Base-by-base conservation (phyloP, 176 grass and related monocot species). In the Musa beccarii region DNA sequence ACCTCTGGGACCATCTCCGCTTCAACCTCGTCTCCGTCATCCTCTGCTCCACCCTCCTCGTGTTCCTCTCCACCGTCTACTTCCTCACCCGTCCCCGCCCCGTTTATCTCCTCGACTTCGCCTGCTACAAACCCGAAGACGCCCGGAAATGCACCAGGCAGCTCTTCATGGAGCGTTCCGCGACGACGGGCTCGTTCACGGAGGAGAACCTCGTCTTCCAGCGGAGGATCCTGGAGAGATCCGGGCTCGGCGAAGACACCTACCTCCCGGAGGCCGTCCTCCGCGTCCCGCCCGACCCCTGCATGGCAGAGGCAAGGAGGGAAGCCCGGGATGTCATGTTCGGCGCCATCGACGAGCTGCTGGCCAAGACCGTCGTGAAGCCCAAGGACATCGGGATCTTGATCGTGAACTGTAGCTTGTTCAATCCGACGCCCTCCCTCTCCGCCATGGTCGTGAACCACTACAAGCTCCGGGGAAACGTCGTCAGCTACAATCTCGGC, bases 341-440 rank as follows among this genome's bases (percentile, higher is more conserved):
- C 11, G 69, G 69, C 1, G 69, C 69, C 49, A 72, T 72, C 51
- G 69, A 72, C 10, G 69, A 72, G n/a, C 69, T 72, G 2, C 51
- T 72, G 0, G 49, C 49, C n/a, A 72, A 72, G 69, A 72, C 69
- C 10, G 53, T 26, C 20, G 49, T 72, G 49, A 72, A 72, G 51
- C 69, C 69, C 69, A 72, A 72, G 69, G 69, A 72, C 69, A 72
- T 72, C 16, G 69, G 69, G 10, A 72, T 72, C 69, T 53, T 72
- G 50, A n/a, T 72, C 0, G 69, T 72, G n/a, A 72, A 72, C 11
- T 72, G 69, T 13, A 72, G 69, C 49, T 53, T 72, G 69, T 72
- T 72, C 49, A 72, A 72, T 53, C 69, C 69, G 19, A 72, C 69
- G 1, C 69, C 69, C 16, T 72, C 69, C 1, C 69, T 72, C 10